A percentile compares a stretch with the other conserved stretches of the same genome.
These are phyloP conservation scores for Laguncularia racemosa DNA, from an alignment of 345 rosid genomes.

Conservation along the genomic window DNA sequence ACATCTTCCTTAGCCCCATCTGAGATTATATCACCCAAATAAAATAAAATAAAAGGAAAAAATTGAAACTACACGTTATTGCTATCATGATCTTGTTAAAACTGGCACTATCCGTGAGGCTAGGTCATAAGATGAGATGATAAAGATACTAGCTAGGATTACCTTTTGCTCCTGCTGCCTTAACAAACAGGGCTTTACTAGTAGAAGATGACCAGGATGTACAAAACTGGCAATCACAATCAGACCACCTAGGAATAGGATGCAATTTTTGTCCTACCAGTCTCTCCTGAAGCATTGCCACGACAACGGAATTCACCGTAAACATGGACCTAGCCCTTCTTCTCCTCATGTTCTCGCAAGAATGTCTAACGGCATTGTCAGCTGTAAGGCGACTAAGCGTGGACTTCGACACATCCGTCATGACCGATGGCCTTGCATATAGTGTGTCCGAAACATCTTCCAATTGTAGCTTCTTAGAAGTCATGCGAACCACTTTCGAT, in stretches of 20 bases:
- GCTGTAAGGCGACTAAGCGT: conserved; percentile 12
- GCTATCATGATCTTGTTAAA: no score
- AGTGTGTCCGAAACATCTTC: conserved; percentile 47
- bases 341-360: conserved; percentile 26
- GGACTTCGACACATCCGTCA: conserved; percentile 24
- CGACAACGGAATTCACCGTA: conserved; percentile 53
- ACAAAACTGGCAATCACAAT: conserved; percentile 36
- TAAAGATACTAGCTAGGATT: not conserved
- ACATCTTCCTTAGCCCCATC: conserved; percentile 54
- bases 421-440: conserved; percentile 23
- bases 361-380: conserved; percentile 14
- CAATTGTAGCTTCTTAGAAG: conserved; percentile 26
- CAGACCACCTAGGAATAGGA: conserved; percentile 41
- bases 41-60: not conserved
- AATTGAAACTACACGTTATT: not conserved
- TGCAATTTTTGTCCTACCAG: conserved; percentile 27
- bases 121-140: not conserved
- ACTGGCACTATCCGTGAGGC: no score
- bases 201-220: conserved; percentile 25
- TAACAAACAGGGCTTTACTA: conserved; percentile 30
- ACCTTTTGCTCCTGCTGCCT: conserved; percentile 29
- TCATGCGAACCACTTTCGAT: conserved; percentile 25
- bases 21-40: conserved; percentile 8
- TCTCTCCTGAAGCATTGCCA: conserved; percentile 67
- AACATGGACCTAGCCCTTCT: conserved; percentile 29